Base-by-base conservation (phyloP, 306 rosid genomes). In the Acmispon strigosus region DNA sequence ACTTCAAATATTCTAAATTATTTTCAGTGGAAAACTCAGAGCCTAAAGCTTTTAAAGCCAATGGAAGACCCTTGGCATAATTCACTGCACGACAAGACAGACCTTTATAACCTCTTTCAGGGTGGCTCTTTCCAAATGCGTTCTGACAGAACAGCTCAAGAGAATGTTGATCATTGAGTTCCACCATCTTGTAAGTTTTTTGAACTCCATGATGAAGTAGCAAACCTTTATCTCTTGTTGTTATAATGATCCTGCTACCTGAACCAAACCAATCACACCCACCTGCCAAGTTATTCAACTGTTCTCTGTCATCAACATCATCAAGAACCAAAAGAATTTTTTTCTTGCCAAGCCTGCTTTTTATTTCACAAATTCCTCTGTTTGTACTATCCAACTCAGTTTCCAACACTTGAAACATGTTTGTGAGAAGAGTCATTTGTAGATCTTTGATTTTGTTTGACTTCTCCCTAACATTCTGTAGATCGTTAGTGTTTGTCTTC, bases 211-310 rank as follows among this genome's bases (percentile, higher is more conserved):
- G 76, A 44, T 14, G 51, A 32, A 3, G 3, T 16, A 49, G 27
- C 51, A 72, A 12, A 58, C 17, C 10, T 72, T 18, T 47, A 16
- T 48, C 42, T 10, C 77, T 60, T 13, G 77, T 72, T 18, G 62
- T 72, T 18, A 72, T 60, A 9, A 72, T 48, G 56, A 72, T 60
- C 27, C 51, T 18, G 4, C 69, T 72, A 3, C 61, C 61, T n/a
- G n/a, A n/a, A n/a, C n/a, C n/a, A n/a, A n/a, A n/a, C n/a, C n/a
- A n/a, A n/a, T n/a, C n/a, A n/a, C n/a, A n/a, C n/a, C n/a, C n/a
- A n/a, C n/a, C n/a, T n/a, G n/a, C n/a, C n/a, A n/a, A n/a, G n/a
- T n/a, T n/a, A n/a, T n/a, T n/a, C n/a, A n/a, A n/a, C n/a, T n/a
- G n/a, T n/a, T n/a, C n/a, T n/a, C n/a, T n/a, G n/a, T n/a, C n/a